Evolutionary conservation across 2,329 filamentous ascomycete species (phyloP), one percentile per base, ranked within the genome.

Genomic region (Talaromyces sp.): DNA sequence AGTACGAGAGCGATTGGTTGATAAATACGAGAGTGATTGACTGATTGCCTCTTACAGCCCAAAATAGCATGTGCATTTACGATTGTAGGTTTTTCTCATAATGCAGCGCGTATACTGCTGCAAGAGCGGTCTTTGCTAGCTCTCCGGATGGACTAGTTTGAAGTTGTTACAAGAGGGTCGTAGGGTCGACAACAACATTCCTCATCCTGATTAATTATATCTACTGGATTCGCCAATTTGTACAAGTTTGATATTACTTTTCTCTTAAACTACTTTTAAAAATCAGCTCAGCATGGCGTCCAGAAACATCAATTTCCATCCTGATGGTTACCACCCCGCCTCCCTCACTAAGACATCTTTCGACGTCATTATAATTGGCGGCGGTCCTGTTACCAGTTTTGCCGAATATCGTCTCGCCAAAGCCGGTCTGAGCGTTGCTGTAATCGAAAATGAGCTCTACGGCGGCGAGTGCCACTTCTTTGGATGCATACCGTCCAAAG

Each of bases 331-430:
- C 31, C 50, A 54, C 31, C 50, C 50, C 24, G 24, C 50, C 13
- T 54, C 50, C 9, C 50, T 54, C 50, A 54, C 24, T 31, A 5
- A 54, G 9, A 54, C 50, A 33, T 3, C 50, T 14, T 54, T 54
- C 50, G 50, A 54, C 31, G 19, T 54, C 50, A 54, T 54, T 14
- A 54, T 54, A n/a, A 54, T 54, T 35, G 50, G 50, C 50, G 50
- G 50, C 24, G 50, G 50, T 54, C 50, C 50, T 9, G 50, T 54
- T 35, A 35, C 50, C 2, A 54, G 50, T 54, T 54, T 54, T 31
- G 50, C 50, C 50, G 50, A 54, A 54, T 31, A n/a, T 19, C 50
- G 50, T 33, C 31, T 54, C 13, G 24, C 50, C n/a, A 54, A 54
- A 35, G 50, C 50, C 7, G 50, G 50, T 54, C 50, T 54, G 4